Base-by-base conservation (phyloP, 1,284 basidiomycete species). In the Rhodotorula sp. region DNA sequence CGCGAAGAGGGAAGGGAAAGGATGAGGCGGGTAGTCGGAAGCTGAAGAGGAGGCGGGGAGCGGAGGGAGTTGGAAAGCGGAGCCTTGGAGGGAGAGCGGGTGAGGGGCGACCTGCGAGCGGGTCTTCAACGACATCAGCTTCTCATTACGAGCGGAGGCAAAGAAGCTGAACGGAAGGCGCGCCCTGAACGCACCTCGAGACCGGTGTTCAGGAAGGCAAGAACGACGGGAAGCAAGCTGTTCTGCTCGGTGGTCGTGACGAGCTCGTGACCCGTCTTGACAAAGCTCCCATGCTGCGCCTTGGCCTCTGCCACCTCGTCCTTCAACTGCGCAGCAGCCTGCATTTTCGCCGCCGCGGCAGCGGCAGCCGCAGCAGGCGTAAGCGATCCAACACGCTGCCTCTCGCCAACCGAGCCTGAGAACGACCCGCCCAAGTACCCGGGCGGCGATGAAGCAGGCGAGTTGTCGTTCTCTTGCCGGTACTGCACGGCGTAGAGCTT, bases 211-310 rank as follows among this genome's bases (percentile, higher is more conserved):
- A 74, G 59, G 57, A 74, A 74, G 3, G 65, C 52, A 18, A 74
- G 40, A 30, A 75, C 61, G 16, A 72, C 40, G 5, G 81, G 81
- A 30, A 82, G 69, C 20, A 81, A 72, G 40, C 79, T 80, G 70
- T 82, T 82, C 64, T 82, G 81, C 68, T 80, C 79, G 53, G 79
- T 79, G 11, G 77, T 74, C 6, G 77, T 53, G 7, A 79, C 76
- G 13, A 82, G 65, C 54, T 81, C 80, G 10, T 74, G 65, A 1
- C 81, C 80, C 40, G 73, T 78, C 73, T 77, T 76, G 62, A 64
- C 55, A 50, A 61, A 72, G 30, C 46, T 24, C n/a, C 59, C 66
- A 4, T 60, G 53, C 56, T 22, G 7, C 6, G 31, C 24, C 34
- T n/a, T n/a, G 4, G 52, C 40, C 0, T 30, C 61, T 15, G 48